Evolutionary conservation across 352 stramenopile species (phyloP), one percentile per base, ranked within the genome.

Genomic region (Pythium utonaiense): DNA sequence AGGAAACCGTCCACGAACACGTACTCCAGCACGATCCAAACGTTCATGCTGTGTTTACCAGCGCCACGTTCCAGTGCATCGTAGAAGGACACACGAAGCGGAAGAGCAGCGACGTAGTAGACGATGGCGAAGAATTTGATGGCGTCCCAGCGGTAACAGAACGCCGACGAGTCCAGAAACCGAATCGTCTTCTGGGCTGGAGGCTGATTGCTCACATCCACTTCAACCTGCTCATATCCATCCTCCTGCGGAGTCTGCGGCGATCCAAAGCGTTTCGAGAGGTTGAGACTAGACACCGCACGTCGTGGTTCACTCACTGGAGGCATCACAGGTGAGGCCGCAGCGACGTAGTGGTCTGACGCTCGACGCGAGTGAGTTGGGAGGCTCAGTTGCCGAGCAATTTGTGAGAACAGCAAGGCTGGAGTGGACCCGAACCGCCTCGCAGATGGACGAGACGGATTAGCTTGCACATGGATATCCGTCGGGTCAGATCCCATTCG

Each of bases 21-120:
- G 52, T 70, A 70, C 45, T 74, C 66, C 44, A 68, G 52, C 3
- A 54, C 45, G 56, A 74, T 67, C 66, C 66, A 74, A 10, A 44
- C 47, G 19, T 9, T 53, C 53, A 68, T 62, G n/a, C 63, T 28
- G 9, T 31, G 56, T 5, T 60, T 42, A 31, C 52, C 53, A 22
- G 60, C 53, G n/a, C 53, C 45, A n/a, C 53, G 60, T 31, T 62
- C 44, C 16, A 70, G 62, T 19, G 70, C 66, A 51, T 70, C 53
- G 50, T 67, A 74, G 22, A 68, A 74, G 3, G 66, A 66, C 1
- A 74, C 66, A 6, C 66, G 66, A 1, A 74, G 51, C 5, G 66
- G 66, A 22, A 74, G 27, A 10, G 66, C 66, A 2, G 61, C 59
- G 24, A 67, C 54, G 45, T 71, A 74, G 48, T 74, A 74, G 4